phyloP scores from a whole-genome alignment of 2,329 filamentous ascomycete species.

The Coniochaeta prunicola region DNA sequence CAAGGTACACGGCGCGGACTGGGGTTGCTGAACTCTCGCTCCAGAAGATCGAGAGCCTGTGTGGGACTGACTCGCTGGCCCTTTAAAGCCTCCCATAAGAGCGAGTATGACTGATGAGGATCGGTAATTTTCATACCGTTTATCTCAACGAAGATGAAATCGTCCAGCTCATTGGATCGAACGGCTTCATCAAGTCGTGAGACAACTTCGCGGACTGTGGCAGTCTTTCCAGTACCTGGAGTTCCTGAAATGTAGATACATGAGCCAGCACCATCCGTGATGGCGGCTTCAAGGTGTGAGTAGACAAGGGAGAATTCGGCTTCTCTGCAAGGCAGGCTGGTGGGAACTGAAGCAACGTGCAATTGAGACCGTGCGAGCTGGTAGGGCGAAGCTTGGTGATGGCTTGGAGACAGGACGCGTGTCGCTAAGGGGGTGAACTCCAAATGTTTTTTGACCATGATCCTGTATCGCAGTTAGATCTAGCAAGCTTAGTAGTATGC shows the following conservation, averaged over 20 bases:
- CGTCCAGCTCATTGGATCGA: constrained; percentile 82
- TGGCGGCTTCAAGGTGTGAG: constrained; percentile 87
- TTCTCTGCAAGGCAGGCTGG: constrained; percentile 84
- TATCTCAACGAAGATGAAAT: constrained; percentile 99
- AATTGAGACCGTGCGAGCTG: constrained; percentile 82
- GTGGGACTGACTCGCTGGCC: constrained; percentile 87
- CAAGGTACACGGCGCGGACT: constrained; percentile 88
- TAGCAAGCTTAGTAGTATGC: constrained; percentile 20
- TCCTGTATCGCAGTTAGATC: constrained; percentile 29
- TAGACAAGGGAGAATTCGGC: constrained; percentile 89
- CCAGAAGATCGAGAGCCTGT: constrained; percentile 84
- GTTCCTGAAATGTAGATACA: constrained; percentile 99
- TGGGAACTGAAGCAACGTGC: constrained; percentile 88
- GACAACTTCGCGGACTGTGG: constrained; percentile 92
- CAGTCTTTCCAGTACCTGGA: constrained; percentile 94
- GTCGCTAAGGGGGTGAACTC: constrained; percentile 96
- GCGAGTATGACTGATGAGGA: constrained; percentile 88
- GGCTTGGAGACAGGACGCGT: constrained; percentile 68
- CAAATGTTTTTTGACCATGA: constrained; percentile 76
- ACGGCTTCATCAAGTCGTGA: constrained; percentile 84
- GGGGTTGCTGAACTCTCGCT: constrained; percentile 87
- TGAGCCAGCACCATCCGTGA: constrained; percentile 84
- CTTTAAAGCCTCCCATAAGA: constrained; percentile 93
- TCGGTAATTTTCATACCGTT: constrained; percentile 99
- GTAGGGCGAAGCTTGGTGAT: constrained; percentile 77